Conservation (phyloP, 2,329 filamentous ascomycete species). For the Venturia carpophila region DNA sequence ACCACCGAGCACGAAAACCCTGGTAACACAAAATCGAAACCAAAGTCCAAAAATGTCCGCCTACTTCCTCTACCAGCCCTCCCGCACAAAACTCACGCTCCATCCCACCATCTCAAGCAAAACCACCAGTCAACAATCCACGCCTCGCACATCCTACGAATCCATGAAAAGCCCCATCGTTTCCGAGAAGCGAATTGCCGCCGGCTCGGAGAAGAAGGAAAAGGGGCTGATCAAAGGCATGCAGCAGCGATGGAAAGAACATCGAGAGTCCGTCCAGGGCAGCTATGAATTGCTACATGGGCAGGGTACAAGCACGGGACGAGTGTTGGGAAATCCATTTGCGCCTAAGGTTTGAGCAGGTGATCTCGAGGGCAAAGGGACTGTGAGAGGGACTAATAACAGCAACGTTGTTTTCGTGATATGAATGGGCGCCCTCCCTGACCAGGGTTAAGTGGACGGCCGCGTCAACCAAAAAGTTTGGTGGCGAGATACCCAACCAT, state of each 20-base stretch:
- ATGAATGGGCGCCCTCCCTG: background rate
- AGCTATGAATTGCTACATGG: slow-evolving; percentile 25
- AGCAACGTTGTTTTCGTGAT: background rate
- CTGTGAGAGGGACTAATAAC: background rate
- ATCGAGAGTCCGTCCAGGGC: slow-evolving; percentile 24
- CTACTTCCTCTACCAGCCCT: background rate
- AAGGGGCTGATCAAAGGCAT: slow-evolving; percentile 22
- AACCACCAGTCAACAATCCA: background rate
- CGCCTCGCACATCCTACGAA: background rate
- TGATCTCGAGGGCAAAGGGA: background rate
- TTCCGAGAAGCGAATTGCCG: background rate
- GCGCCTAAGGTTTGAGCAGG: background rate
- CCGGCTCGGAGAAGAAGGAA: background rate
- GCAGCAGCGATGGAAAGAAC: slow-evolving; percentile 26
- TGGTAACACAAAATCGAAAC: background rate
- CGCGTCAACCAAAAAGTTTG: background rate
- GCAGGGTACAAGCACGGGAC: background rate
- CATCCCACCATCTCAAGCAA: background rate
- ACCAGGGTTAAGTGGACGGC: background rate
- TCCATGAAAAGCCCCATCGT: background rate
- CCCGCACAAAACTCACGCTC: background rate
- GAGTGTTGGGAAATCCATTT: background rate
- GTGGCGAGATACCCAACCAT: background rate
- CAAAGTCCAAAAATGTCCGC: background rate
- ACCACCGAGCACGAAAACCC: too few relatives aligned